phyloP scores from a whole-genome alignment of 2,329 filamentous ascomycete genomes.

The Dryadomyces quercus-mongolicae region DNA sequence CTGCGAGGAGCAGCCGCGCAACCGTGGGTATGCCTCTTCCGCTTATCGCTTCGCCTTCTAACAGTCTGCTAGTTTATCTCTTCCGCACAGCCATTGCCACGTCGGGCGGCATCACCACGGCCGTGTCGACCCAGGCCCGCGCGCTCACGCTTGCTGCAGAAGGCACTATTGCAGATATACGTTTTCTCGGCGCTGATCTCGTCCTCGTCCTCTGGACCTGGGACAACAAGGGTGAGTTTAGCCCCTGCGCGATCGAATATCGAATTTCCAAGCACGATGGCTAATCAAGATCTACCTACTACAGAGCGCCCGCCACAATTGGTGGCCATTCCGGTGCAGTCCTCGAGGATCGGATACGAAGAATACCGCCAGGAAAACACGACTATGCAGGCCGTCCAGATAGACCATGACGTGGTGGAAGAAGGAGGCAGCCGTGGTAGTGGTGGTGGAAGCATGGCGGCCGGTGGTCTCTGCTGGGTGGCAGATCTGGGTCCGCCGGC shows the following conservation, averaged over 20 bases:
- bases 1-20: constrained; percentile 18
- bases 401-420: background rate
- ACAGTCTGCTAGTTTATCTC: constrained; percentile 34
- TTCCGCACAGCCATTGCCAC: constrained; percentile 41
- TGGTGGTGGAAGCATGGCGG: background rate
- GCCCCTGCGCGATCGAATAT: background rate
- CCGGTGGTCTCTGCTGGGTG: constrained; percentile 7
- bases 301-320: constrained; percentile 8
- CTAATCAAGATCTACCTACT: background rate
- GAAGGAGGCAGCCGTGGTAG: background rate
- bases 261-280: background rate
- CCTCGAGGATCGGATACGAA: constrained; percentile 1
- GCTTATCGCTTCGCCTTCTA: background rate
- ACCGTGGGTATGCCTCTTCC: constrained; percentile 18
- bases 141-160: constrained; percentile 26
- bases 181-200: constrained; percentile 52
- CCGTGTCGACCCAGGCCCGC: constrained; percentile 24
- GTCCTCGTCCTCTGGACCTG: constrained; percentile 49
- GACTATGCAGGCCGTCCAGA: background rate
- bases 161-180: constrained; percentile 45
- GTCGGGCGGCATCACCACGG: constrained; percentile 46
- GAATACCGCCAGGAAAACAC: background rate
- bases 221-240: constrained; percentile 4
- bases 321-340: constrained; percentile 6
- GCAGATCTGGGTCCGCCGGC: background rate